A percentile compares a stretch with the other conserved stretches of the same genome.
These are phyloP conservation scores for Bolboschoenoplectus hybrid DNA, from an alignment of 202 grass and related monocot genomes.

Conservation along the genomic window DNA sequence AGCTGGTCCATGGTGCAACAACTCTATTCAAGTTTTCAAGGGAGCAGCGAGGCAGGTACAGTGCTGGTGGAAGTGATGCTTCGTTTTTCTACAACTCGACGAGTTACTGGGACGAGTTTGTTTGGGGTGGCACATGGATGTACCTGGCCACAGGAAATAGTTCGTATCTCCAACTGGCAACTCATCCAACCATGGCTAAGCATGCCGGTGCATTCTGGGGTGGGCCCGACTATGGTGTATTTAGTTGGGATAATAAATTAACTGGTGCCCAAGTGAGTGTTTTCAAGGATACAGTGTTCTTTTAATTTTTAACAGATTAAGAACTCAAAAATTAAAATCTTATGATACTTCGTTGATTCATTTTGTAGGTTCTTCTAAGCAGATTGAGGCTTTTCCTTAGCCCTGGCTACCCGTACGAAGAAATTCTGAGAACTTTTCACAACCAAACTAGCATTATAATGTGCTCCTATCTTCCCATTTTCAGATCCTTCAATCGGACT, in stretches of 20 bases:
- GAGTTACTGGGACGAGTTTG: constrained; percentile 80
- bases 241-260: constrained; percentile 98
- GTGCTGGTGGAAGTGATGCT: constrained; percentile 54
- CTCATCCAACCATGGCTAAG: constrained; percentile 66
- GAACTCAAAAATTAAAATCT: constrained; percentile 5
- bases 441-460: constrained; percentile 94
- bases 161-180: constrained; percentile 66
- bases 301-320: neutral
- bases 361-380: constrained; percentile 85
- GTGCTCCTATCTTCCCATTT: constrained; percentile 94
- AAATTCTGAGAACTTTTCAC: constrained; percentile 87
- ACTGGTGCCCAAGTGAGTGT: constrained; percentile 78
- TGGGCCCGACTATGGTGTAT: constrained; percentile 74
- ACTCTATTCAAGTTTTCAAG: constrained; percentile 84
- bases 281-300: neutral
- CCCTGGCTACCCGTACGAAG: constrained; percentile 96
- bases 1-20: constrained; percentile 84
- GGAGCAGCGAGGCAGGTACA: constrained; percentile 63
- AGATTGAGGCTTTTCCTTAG: constrained; percentile 98
- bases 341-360: constrained; percentile 18
- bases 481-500: constrained; percentile 84
- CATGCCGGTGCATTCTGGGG: constrained; percentile 79
- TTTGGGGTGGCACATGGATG: constrained; percentile 94
- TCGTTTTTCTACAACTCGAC: constrained; percentile 88
- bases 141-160: constrained; percentile 93